Evolutionary conservation across 1,284 basidiomycete genomes (phyloP).

Genomic region (Heimioporus retisporus): DNA sequence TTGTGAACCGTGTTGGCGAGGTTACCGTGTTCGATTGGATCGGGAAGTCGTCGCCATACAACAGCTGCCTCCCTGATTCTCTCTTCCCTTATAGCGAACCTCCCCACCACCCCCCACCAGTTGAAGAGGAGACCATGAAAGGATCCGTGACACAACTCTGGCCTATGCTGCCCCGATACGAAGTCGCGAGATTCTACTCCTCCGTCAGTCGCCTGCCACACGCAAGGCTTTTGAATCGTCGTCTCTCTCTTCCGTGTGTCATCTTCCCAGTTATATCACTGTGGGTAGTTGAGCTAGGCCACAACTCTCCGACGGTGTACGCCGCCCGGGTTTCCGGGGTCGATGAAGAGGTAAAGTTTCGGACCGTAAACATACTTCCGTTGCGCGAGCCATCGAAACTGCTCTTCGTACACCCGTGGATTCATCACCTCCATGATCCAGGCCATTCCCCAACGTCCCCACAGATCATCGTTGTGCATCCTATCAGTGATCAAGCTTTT

Average conservation of each 20-base stretch:
- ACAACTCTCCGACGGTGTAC: not conserved
- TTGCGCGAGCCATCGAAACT: not conserved
- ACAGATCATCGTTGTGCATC: too few relatives aligned
- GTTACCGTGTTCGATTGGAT: constrained; percentile 28
- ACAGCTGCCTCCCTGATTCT: constrained; percentile 20
- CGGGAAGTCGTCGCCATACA: constrained; percentile 26
- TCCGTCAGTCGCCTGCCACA: not conserved
- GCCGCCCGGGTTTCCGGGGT: constrained; percentile 2
- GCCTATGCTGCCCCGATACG: not conserved
- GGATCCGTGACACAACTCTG: not conserved
- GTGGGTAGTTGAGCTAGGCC: not conserved
- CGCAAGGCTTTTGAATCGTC: constrained; percentile 4
- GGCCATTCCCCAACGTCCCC: too few relatives aligned
- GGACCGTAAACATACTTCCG: not conserved
- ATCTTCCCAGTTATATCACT: constrained; percentile 7
- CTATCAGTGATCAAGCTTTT: too few relatives aligned
- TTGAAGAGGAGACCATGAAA: constrained; percentile 6
- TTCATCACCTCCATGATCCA: constrained; percentile 1
- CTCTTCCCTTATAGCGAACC: constrained; percentile 17
- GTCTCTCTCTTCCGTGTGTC: constrained; percentile 14
- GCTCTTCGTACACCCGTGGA: constrained; percentile 10
- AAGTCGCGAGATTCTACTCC: not conserved
- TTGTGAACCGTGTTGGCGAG: constrained; percentile 21
- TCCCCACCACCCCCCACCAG: constrained; percentile 3
- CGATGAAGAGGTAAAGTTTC: not conserved